These are phyloP conservation scores for Candida gorgasii DNA, from an alignment of 805 yeast species.

Conservation along the genomic window DNA sequence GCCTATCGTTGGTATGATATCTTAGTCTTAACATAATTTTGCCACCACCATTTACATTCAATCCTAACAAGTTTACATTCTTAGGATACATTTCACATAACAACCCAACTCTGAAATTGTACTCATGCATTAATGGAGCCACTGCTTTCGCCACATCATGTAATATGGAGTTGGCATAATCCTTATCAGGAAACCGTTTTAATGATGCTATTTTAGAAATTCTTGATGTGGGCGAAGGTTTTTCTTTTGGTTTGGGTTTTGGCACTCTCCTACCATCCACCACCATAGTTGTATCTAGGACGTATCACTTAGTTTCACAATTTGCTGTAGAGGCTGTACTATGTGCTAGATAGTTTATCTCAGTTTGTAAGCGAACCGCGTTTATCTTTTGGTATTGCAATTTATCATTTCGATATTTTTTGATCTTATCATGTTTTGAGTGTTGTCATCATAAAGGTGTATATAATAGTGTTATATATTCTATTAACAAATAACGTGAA, in stretches of 20 bases:
- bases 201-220: constrained; percentile 40
- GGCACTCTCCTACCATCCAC: constrained; percentile 9
- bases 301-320: no score
- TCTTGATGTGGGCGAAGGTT: constrained; percentile 37
- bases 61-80: constrained; percentile 63
- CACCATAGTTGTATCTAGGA: no score
- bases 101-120: constrained; percentile 62
- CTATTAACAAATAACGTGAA: no score
- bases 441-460: no score
- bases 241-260: constrained; percentile 15
- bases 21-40: constrained; percentile 74
- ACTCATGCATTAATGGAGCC: constrained; percentile 74
- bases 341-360: no score
- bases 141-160: constrained; percentile 70
- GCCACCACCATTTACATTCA: constrained; percentile 77
- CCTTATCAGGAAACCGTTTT: constrained; percentile 36
- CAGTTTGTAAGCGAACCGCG: no score
- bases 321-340: no score
- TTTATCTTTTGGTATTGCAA: no score
- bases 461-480: neutral
- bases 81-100: constrained; percentile 84
- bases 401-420: no score
- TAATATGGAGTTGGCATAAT: constrained; percentile 49
- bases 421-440: no score
- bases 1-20: constrained; percentile 48